Base-by-base conservation (phyloP, 1,284 basidiomycete species). In the Rhizoctonia solani region DNA sequence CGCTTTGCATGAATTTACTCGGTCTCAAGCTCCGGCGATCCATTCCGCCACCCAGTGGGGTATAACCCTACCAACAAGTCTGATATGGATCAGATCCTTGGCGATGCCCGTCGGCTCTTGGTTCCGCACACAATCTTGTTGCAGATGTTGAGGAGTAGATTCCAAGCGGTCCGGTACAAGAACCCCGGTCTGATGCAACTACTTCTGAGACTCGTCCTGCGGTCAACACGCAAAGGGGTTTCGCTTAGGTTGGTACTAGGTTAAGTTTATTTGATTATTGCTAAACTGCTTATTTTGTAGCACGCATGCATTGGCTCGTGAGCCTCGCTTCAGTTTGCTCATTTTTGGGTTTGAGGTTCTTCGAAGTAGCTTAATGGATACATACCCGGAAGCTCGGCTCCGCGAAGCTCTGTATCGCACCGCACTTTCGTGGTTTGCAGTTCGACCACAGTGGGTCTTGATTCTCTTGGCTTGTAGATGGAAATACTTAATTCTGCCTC, bases 321-420 rank as follows among this genome's bases (percentile, higher is more conserved):
- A 98, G 79, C 83, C 89, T 0, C 86, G 94, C 19, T 95, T 96
- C 75, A 88, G 91, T 0, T 87, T 99, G 73, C 80, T 98, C 8
- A 80, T 95, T 1, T 97, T 99, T 74, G 95, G 93, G 0, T 95
- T 99, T 75, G 94, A 97, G 75, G 85, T 94, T 1, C 78, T 99
- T 41, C 91, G 92, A 73, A 93, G 92, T 70, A 95, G 92, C 30
- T 85, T 88, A 69, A 81, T 98, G 72, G 97, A 99, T 75, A 82
- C 87, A 0, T 86, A 87, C 68, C 89, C 93, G 68, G 96, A 99
- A 77, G 83, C 87, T 71, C 77, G 85, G 25, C 79, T 95, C 65
- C 85, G 97, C 53, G 85, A 92, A 71, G 83, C 82, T 54, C 79
- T 99, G 11, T 98, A 93, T 76, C 78, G 80, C 9, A 84, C 89